Percentiles rank a stretch among this genome's conserved stretches.
Evolutionary conservation across 225 moss, liverwort and hornwort species (phyloP).

Genomic region (Lunularia cruciata): DNA sequence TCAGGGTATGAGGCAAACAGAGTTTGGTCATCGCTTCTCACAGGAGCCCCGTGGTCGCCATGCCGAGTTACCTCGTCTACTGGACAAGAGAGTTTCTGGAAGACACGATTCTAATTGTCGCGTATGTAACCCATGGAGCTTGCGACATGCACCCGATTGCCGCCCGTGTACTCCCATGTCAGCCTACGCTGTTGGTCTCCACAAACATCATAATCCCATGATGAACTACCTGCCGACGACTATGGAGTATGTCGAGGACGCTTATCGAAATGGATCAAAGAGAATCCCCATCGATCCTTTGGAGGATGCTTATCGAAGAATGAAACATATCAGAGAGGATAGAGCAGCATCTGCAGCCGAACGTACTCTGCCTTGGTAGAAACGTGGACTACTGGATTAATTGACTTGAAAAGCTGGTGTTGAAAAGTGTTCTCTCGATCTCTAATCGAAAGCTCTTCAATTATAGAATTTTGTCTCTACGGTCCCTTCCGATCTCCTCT

Average conservation of each 20-base stretch:
- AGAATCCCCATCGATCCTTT: background rate
- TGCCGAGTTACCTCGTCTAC: background rate
- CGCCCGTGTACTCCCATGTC: background rate
- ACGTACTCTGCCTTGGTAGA: background rate
- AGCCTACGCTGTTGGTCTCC: slow-evolving; percentile 6
- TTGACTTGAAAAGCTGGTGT: too few species aligned
- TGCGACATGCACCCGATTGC: background rate
- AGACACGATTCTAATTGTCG: slow-evolving; percentile 1
- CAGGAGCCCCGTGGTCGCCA: slow-evolving; percentile 8
- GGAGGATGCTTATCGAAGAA: slow-evolving; percentile 11
- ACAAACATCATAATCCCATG: background rate
- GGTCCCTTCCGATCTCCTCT: too few species aligned
- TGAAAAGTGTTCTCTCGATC: too few species aligned
- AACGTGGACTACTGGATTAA: too few species aligned
- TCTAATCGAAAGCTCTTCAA: too few species aligned
- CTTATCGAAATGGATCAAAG: background rate
- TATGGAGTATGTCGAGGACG: background rate
- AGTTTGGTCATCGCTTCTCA: background rate
- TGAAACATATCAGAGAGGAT: background rate
- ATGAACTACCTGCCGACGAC: background rate
- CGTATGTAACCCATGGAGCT: background rate
- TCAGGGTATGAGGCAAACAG: slow-evolving; percentile 10
- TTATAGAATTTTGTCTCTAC: too few species aligned
- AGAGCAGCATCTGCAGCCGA: background rate
- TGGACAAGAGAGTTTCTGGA: background rate